These are phyloP conservation scores for Candida sp. DNA, from an alignment of 1,139 yeast genomes.

Conservation along the genomic window DNA sequence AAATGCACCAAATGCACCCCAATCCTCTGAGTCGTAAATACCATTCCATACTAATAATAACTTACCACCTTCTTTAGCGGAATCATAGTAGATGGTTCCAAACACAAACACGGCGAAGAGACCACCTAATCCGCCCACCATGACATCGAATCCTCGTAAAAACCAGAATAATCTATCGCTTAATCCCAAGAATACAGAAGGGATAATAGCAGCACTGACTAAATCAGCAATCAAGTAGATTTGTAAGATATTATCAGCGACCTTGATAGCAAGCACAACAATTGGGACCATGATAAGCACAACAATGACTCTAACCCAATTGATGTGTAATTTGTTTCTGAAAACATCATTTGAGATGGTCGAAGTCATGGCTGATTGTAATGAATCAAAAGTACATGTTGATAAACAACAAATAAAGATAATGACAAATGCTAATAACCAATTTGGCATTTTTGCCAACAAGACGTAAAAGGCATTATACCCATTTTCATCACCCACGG, in stretches of 20 bases:
- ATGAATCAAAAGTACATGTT: slow-evolving; percentile 85
- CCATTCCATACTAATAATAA: slow-evolving; percentile 73
- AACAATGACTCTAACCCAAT: slow-evolving; percentile 71
- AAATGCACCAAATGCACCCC: slow-evolving; percentile 96
- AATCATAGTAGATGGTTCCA: slow-evolving; percentile 74
- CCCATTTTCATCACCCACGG: slow-evolving; percentile 57
- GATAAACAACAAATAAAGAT: slow-evolving; percentile 73
- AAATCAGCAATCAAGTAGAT: slow-evolving; percentile 90
- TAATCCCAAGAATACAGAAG: slow-evolving; percentile 80
- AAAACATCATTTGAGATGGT: slow-evolving; percentile 86
- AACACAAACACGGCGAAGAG: slow-evolving; percentile 75
- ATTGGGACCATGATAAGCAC: slow-evolving; percentile 78
- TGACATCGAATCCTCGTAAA: slow-evolving; percentile 77
- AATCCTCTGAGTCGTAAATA: slow-evolving; percentile 69
- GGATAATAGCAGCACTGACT: slow-evolving; percentile 83
- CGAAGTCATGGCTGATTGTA: slow-evolving; percentile 88
- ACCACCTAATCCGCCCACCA: slow-evolving; percentile 83
- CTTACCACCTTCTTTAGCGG: slow-evolving; percentile 76
- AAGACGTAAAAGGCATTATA: slow-evolving; percentile 69
- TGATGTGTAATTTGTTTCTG: slow-evolving; percentile 68
- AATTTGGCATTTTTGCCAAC: slow-evolving; percentile 71
- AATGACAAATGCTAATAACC: slow-evolving; percentile 83
- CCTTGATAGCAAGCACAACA: slow-evolving; percentile 76
- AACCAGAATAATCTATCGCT: slow-evolving; percentile 59
- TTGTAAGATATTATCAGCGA: slow-evolving; percentile 78